A percentile compares a stretch with the other conserved stretches of the same genome.
phyloP scores from a whole-genome alignment of 768 basidiomycete genomes.

The Naganishia onofrii region DNA sequence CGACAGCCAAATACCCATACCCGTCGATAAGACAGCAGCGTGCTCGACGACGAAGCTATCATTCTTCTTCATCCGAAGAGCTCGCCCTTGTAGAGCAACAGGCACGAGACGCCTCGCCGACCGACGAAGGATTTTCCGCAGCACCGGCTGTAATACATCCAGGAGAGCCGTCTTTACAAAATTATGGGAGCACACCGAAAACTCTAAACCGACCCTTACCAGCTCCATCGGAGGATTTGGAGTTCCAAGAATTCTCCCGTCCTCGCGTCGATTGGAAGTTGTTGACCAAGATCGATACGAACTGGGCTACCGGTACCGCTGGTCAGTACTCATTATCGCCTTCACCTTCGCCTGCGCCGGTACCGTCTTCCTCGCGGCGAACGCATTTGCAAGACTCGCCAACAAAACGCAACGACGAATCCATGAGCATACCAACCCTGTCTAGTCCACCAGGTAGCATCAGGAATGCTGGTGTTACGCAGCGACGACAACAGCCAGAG shows the following conservation, averaged over 20 bases:
- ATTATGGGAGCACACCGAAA: not conserved
- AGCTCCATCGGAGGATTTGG: not conserved
- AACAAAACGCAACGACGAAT: not conserved
- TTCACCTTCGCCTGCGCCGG: conserved; percentile 33
- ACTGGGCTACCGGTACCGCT: conserved; percentile 52
- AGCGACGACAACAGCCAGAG: not conserved
- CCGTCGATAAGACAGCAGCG: conserved; percentile 12
- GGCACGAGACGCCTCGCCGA: not conserved
- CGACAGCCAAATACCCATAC: conserved; percentile 10
- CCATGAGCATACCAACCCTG: no score
- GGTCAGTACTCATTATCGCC: conserved; percentile 43
- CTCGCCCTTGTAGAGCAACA: not conserved
- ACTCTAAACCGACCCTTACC: not conserved
- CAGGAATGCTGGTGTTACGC: not conserved
- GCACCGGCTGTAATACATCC: not conserved
- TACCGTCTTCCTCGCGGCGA: not conserved
- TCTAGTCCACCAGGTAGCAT: no score
- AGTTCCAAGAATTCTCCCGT: not conserved
- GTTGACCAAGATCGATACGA: conserved; percentile 46
- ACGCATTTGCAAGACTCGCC: not conserved
- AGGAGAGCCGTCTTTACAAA: no score
- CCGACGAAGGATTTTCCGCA: not conserved
- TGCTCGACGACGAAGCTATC: not conserved
- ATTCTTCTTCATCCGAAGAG: not conserved
- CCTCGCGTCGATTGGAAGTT: conserved; percentile 47